Conservation (phyloP, 768 basidiomycete genomes). For the Rickenella mellea region DNA sequence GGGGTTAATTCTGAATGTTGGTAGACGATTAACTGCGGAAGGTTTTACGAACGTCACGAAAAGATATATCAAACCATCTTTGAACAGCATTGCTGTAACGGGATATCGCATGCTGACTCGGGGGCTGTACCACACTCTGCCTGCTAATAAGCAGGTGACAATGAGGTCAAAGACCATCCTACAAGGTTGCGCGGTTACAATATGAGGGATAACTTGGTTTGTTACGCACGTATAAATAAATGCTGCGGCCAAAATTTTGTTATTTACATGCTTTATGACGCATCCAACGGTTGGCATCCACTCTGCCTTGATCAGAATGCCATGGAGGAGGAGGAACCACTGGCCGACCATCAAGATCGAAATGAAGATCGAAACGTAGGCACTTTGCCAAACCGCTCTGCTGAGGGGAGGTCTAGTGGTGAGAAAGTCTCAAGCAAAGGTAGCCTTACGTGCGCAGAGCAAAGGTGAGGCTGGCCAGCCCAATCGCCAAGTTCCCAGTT, state of each 20-base stretch:
- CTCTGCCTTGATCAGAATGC: constrained; percentile 46
- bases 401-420: constrained; percentile 16
- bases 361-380: constrained; percentile 39
- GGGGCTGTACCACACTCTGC: constrained; percentile 36
- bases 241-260: constrained; percentile 53
- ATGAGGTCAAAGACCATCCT: constrained; percentile 64
- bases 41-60: constrained; percentile 49
- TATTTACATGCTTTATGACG: constrained; percentile 49
- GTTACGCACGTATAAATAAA: constrained; percentile 73
- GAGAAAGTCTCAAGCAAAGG: background rate
- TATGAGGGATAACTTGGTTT: too few relatives aligned
- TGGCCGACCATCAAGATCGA: constrained; percentile 53
- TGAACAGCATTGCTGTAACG: constrained; percentile 58
- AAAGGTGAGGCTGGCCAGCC: constrained; percentile 37
- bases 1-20: too few relatives aligned
- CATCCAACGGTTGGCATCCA: constrained; percentile 46
- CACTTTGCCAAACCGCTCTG: constrained; percentile 60
- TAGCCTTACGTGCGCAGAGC: constrained; percentile 31
- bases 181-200: too few relatives aligned
- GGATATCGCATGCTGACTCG: constrained; percentile 45
- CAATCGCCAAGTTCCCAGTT: constrained; percentile 32
- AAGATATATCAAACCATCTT: constrained; percentile 68
- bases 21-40: constrained; percentile 3
- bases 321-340: constrained; percentile 63
- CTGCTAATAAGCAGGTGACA: constrained; percentile 49